A percentile compares a stretch with the other conserved stretches of the same genome.
Conservation (phyloP, 208 protist species). For the Trypanosoma cruzi region DNA sequence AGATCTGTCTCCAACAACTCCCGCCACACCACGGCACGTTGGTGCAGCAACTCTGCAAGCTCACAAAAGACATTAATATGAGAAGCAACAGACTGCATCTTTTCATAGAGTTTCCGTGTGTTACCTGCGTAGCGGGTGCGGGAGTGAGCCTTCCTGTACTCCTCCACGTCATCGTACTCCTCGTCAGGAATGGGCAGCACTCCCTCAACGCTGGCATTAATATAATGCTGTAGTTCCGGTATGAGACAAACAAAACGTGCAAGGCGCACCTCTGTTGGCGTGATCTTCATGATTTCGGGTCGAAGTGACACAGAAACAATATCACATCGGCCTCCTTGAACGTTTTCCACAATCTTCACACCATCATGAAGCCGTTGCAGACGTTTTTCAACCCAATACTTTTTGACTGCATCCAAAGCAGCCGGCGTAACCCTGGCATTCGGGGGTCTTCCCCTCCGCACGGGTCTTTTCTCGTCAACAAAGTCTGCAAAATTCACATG, state of each 20-base stretch:
- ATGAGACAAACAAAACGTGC: slow-evolving; percentile 77
- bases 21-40: slow-evolving; percentile 35
- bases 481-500: neutral
- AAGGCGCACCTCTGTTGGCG: slow-evolving; percentile 54
- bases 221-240: slow-evolving; percentile 76
- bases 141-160: slow-evolving; percentile 58
- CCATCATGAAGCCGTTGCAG: slow-evolving; percentile 38
- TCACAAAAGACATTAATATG: slow-evolving; percentile 43
- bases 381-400: slow-evolving; percentile 67
- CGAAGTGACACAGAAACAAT: slow-evolving; percentile 55
- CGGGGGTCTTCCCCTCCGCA: neutral
- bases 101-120: slow-evolving; percentile 51
- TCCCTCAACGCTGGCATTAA: slow-evolving; percentile 62
- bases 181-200: slow-evolving; percentile 73
- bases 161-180: slow-evolving; percentile 79
- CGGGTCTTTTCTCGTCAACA: neutral
- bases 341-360: slow-evolving; percentile 39
- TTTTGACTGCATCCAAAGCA: slow-evolving; percentile 40
- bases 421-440: neutral
- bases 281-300: slow-evolving; percentile 74
- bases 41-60: slow-evolving; percentile 32
- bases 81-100: slow-evolving; percentile 40
- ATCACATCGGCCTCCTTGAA: slow-evolving; percentile 39
- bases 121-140: slow-evolving; percentile 60
- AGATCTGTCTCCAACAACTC: slow-evolving; percentile 43